Conservation (phyloP, 805 yeast genomes). For the Blastobotrys terrestris region DNA sequence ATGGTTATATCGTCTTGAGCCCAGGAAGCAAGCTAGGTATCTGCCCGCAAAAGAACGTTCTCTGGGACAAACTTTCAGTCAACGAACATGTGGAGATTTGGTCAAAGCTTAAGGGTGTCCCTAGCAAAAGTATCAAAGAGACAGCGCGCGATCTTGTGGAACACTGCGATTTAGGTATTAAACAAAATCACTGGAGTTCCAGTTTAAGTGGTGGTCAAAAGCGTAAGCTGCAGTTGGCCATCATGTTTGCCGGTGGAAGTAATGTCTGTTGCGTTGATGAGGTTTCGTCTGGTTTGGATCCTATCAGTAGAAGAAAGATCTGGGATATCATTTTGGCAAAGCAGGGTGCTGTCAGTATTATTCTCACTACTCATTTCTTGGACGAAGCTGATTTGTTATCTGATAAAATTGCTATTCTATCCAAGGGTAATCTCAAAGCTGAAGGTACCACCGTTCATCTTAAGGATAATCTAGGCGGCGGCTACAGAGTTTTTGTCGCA, state of each 20-base stretch:
- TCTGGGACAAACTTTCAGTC: constrained; percentile 33
- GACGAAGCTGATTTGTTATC: constrained; percentile 34
- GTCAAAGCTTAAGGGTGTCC: constrained; percentile 30
- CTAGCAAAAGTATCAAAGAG: constrained; percentile 11
- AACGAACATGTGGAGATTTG: constrained; percentile 30
- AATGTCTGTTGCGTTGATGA: constrained; percentile 33
- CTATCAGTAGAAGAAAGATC: constrained; percentile 30
- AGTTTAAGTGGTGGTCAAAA: constrained; percentile 33
- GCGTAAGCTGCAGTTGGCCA: constrained; percentile 32
- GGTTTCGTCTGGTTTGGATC: constrained; percentile 35
- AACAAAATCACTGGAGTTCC: constrained; percentile 20
- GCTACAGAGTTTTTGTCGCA: constrained; percentile 25
- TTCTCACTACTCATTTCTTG: constrained; percentile 32
- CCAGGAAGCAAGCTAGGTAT: constrained; percentile 28
- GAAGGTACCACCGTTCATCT: constrained; percentile 30
- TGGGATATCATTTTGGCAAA: constrained; percentile 31
- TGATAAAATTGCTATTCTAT: constrained; percentile 30
- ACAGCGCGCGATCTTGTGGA: constrained; percentile 16
- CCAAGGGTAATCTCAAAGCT: constrained; percentile 29
- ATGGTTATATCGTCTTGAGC: constrained; percentile 22
- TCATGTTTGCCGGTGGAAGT: constrained; percentile 33
- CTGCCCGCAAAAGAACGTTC: constrained; percentile 33
- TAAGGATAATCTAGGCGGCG: constrained; percentile 31
- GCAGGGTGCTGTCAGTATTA: constrained; percentile 26
- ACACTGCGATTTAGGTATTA: constrained; percentile 27